Evolutionary conservation across 192 early-diverging fungal genomes (phyloP), one percentile per base, ranked within the genome.

Genomic region (Chytriomyces sp.): DNA sequence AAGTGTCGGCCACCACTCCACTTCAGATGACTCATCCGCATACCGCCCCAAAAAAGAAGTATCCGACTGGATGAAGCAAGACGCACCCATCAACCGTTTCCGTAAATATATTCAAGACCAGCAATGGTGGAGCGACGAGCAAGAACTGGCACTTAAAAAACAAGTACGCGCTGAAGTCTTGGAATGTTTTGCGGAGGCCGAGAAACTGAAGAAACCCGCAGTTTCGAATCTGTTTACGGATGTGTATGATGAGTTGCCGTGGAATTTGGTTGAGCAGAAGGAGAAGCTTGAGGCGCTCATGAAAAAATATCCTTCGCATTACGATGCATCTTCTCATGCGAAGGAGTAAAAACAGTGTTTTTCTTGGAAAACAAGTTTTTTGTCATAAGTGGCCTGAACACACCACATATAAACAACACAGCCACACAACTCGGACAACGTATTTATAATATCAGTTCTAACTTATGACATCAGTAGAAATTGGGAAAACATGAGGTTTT

Each of bases 11-110:
- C 97, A 99, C 81, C 97, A 99, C 86, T 94, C 92, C 78, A 99
- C 97, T 5, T 97, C 96, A 0, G 97, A 99, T 82, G 96, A 99
- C 81, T 97, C 96, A 10, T 92, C 94, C 5, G 95, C 95, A 26
- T 99, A 99, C 81, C 89, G 97, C 45, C 90, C 94, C 62, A 94
- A 94, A 79, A 92, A 87, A 80, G 97, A 99, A 80, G 95, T 97
- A 5, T 92, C 94, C 69, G 89, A 93, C 67, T 95, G 94, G 93
- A 91, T 89, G 81, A 88, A 89, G 62, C 86, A 90, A 73, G 96
- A 97, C 80, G 94, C 93, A 75, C 97, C 97, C 5, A 90, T 98
- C 57, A 82, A 91, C n/a, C 89, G 97, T 45, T 90, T 99, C 88
- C 89, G 95, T 74, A 90, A 92, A 44, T 99, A 95, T 89, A 82